Conservation (phyloP, 495 filamentous ascomycete species). For the Alectoria sarmentosa region DNA sequence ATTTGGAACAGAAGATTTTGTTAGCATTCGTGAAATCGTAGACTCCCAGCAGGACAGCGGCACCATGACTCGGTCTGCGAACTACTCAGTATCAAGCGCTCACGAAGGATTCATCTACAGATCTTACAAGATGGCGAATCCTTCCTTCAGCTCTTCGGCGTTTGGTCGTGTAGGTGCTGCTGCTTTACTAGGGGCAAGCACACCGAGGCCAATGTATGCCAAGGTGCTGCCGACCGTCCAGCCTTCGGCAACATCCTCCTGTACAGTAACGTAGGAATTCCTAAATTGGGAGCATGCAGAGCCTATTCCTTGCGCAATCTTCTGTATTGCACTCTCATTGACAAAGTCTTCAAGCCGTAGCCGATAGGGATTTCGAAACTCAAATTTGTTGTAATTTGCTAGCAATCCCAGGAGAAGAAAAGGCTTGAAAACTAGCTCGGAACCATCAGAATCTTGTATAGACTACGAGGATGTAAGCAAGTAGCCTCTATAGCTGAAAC, state of each 20-base stretch:
- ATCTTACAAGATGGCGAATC: constrained; percentile 62
- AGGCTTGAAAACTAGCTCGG: constrained; percentile 57
- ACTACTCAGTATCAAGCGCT: constrained; percentile 21
- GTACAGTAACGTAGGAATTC: constrained; percentile 75
- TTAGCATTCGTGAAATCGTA: constrained; percentile 95
- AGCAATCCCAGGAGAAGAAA: constrained; percentile 83
- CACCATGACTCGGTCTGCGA: constrained; percentile 65
- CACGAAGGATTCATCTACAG: not conserved
- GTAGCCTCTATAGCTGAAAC: not conserved
- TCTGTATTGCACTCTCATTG: constrained; percentile 79
- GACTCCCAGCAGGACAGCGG: constrained; percentile 70
- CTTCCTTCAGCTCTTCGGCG: constrained; percentile 67
- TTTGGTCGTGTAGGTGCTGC: constrained; percentile 50
- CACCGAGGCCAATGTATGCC: constrained; percentile 75
- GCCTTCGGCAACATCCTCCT: constrained; percentile 86
- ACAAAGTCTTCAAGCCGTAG: constrained; percentile 95
- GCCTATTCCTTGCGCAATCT: constrained; percentile 69
- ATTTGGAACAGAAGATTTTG: constrained; percentile 85
- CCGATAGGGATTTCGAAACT: constrained; percentile 96
- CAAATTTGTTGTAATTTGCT: constrained; percentile 98
- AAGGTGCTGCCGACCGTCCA: constrained; percentile 80
- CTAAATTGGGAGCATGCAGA: constrained; percentile 56
- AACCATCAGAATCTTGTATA: constrained; percentile 70
- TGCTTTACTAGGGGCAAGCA: constrained; percentile 56
- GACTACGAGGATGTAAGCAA: constrained; percentile 46